A percentile compares a stretch with the other conserved stretches of the same genome.
phyloP scores from a whole-genome alignment of 2,329 filamentous ascomycete species.

The Fusarium falciforme region DNA sequence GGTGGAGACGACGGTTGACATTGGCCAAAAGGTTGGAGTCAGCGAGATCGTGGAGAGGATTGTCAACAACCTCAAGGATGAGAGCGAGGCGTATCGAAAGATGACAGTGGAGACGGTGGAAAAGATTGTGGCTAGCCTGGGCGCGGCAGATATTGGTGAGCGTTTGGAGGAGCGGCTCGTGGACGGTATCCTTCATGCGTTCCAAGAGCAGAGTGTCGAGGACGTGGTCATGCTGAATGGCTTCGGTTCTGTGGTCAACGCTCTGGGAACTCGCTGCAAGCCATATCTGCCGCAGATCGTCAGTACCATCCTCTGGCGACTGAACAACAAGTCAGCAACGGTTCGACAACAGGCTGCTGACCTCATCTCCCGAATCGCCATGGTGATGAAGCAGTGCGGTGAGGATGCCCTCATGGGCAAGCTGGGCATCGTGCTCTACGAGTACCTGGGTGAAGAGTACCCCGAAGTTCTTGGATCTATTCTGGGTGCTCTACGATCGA shows the following conservation, averaged over 20 bases:
- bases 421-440: constrained; percentile 92
- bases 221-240: constrained; percentile 97
- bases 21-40: constrained; percentile 97
- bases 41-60: constrained; percentile 94
- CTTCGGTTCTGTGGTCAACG: constrained; percentile 97
- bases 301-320: constrained; percentile 92
- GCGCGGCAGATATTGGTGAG: constrained; percentile 93
- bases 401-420: constrained; percentile 97
- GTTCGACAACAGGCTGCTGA: constrained; percentile 97
- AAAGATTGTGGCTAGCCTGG: constrained; percentile 92
- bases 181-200: constrained; percentile 93
- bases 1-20: constrained; percentile 96
- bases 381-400: constrained; percentile 99
- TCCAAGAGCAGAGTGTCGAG: constrained; percentile 98
- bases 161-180: constrained; percentile 93
- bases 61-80: constrained; percentile 96
- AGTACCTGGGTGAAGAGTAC: constrained; percentile 98
- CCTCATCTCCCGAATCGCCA: constrained; percentile 94
- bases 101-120: constrained; percentile 99
- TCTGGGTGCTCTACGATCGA: constrained; percentile 91
- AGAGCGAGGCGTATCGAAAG: constrained; percentile 97
- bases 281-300: constrained; percentile 97
- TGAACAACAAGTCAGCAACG: constrained; percentile 98
- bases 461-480: constrained; percentile 98
- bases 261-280: constrained; percentile 92